Base-by-base conservation (phyloP, 495 filamentous ascomycete species). In the Trichoderma virens region DNA sequence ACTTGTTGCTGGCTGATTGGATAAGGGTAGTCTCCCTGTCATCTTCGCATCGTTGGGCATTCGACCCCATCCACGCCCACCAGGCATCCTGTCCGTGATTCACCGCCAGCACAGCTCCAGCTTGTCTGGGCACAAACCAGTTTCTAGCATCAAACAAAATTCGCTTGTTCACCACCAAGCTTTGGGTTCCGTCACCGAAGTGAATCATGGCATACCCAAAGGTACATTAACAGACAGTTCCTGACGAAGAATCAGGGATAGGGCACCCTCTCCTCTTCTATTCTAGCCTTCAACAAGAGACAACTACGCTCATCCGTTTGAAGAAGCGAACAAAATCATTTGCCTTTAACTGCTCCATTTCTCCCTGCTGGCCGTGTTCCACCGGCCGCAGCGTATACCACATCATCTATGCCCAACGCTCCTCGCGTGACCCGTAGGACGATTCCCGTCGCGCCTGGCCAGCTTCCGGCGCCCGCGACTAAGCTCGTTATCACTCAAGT, bases 381-480 rank as follows among this genome's bases (percentile, higher is more conserved):
- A 56, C 25, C 51, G 27, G 51, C 51, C 27, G 18, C 51, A 7
- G 27, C 51, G 2, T 30, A 14, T 9, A 56, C 51, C 23, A 30
- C 25, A 16, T n/a, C n/a, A n/a, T 56, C 51, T 56, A 56, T 65
- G 63, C 43, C 41, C 43, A 41, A 59, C 31, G 8, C 31, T 32
- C 30, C 59, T 41, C 9, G 51, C 2, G 51, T 18, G 25, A 56
- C 28, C 25, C 27, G 27, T 30, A 56, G 51, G 41, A 47, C 38
- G 27, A 51, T 28, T 39, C 7, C 51, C 39, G 64, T 70, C 68
- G 72, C 65, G 62, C 67, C 72, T 65, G 71, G 68, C 67, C 66
- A 64, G 63, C 66, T 73, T 59, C 72, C 72, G 25, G 65, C 65
- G 45, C 72, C 71, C 34, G 72, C 72, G n/a, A 70, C 64, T 8